phyloP scores from a whole-genome alignment of 805 yeast genomes.

The Yamadazyma phyllophila region DNA sequence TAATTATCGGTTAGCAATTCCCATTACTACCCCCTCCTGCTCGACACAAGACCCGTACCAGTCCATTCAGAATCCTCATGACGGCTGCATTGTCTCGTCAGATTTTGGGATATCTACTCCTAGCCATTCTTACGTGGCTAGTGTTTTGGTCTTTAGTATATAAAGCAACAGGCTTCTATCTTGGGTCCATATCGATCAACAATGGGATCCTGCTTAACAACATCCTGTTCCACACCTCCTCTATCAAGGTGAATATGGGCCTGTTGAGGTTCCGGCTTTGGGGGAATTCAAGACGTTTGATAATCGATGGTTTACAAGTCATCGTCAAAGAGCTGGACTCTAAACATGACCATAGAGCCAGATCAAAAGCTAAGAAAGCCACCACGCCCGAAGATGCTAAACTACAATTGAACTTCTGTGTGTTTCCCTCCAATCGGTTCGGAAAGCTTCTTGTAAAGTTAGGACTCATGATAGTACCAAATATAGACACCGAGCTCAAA shows the following conservation, averaged over 20 bases:
- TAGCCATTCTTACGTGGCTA: slow-evolving; percentile 20
- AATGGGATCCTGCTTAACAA: slow-evolving; percentile 40
- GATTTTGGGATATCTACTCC: slow-evolving; percentile 4
- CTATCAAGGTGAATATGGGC: slow-evolving; percentile 16
- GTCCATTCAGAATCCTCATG: no score
- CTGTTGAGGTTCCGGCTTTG: slow-evolving; percentile 34
- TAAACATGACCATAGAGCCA: neutral
- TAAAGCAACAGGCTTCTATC: slow-evolving; percentile 29
- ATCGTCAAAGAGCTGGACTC: neutral
- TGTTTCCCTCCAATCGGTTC: slow-evolving; percentile 17
- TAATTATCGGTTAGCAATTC: no score
- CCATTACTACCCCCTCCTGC: no score
- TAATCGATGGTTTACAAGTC: slow-evolving; percentile 21
- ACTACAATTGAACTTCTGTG: slow-evolving; percentile 3
- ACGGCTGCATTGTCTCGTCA: no score
- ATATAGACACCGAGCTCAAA: slow-evolving; percentile 23
- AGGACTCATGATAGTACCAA: slow-evolving; percentile 17
- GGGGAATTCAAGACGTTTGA: slow-evolving; percentile 35
- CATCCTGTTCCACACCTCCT: slow-evolving; percentile 18
- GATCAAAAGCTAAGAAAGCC: neutral
- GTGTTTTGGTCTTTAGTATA: slow-evolving; percentile 32
- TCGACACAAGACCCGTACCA: no score
- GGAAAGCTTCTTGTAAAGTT: slow-evolving; percentile 9
- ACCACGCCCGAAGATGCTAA: neutral
- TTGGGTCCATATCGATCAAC: slow-evolving; percentile 31